Percentiles rank a stretch among this genome's conserved stretches.
phyloP scores from a whole-genome alignment of 768 basidiomycete species.

The Kwoniella dejecticola region DNA sequence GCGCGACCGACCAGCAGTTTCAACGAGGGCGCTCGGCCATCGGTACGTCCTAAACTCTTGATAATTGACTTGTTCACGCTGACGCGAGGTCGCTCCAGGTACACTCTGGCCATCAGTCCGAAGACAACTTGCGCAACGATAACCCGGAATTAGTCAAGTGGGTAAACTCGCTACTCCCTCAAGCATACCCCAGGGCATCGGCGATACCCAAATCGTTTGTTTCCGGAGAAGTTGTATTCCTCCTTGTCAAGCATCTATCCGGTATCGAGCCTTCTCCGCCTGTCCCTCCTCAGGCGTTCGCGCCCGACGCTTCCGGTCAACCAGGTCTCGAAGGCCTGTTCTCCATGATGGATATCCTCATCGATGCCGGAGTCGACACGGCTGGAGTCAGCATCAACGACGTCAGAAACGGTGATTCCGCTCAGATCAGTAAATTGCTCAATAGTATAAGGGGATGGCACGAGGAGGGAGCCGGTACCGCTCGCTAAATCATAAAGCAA shows the following conservation, averaged over 20 bases:
- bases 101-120: slow-evolving; percentile 57
- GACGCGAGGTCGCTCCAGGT: too few species aligned
- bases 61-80: too few species aligned
- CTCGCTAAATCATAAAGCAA: too few species aligned
- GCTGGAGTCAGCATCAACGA: slow-evolving; percentile 93
- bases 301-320: slow-evolving; percentile 63
- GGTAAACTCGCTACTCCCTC: slow-evolving; percentile 83
- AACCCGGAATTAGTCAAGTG: slow-evolving; percentile 68
- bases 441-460: slow-evolving; percentile 55
- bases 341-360: slow-evolving; percentile 83
- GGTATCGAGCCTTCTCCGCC: slow-evolving; percentile 59
- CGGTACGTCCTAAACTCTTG: slow-evolving; percentile 3
- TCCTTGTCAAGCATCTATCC: slow-evolving; percentile 68
- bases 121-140: slow-evolving; percentile 4
- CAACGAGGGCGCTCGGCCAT: slow-evolving; percentile 4
- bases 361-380: slow-evolving; percentile 87
- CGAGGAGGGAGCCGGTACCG: slow-evolving; percentile 11
- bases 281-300: slow-evolving; percentile 78
- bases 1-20: slow-evolving; percentile 12
- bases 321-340: slow-evolving; percentile 86
- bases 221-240: slow-evolving; percentile 74
- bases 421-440: slow-evolving; percentile 78
- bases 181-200: slow-evolving; percentile 60
- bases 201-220: slow-evolving; percentile 57
- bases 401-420: slow-evolving; percentile 75